phyloP scores from a whole-genome alignment of 352 stramenopile genomes.

The Globisporangium iwayamae region DNA sequence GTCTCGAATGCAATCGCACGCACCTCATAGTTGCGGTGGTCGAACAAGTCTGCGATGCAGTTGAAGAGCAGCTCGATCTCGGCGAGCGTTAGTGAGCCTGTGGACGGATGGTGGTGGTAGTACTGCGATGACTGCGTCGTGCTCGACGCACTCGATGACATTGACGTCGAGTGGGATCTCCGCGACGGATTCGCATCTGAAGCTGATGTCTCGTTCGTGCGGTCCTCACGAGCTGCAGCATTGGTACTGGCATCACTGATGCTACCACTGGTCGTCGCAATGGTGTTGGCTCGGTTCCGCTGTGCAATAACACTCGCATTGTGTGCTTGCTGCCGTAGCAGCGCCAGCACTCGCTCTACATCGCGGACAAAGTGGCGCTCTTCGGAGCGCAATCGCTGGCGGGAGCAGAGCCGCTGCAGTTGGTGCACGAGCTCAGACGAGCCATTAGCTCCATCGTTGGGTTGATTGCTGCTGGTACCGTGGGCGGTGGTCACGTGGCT shows the following conservation, averaged over 20 bases:
- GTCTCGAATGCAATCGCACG: slow-evolving; percentile 74
- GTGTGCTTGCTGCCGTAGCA: slow-evolving; percentile 27
- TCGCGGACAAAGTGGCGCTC: slow-evolving; percentile 66
- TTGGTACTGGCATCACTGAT: background rate
- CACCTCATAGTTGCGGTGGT: slow-evolving; percentile 64
- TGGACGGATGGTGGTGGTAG: background rate
- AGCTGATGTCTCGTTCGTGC: background rate
- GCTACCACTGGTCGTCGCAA: slow-evolving; percentile 4
- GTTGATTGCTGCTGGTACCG: slow-evolving; percentile 6
- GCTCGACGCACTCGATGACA: background rate
- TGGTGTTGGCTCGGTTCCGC: slow-evolving; percentile 3
- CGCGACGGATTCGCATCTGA: background rate
- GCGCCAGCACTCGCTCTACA: slow-evolving; percentile 53
- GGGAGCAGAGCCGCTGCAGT: slow-evolving; percentile 55
- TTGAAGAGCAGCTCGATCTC: slow-evolving; percentile 65
- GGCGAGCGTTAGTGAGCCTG: slow-evolving; percentile 13
- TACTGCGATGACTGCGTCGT: background rate
- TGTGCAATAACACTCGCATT: background rate
- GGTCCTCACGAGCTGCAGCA: background rate
- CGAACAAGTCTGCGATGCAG: slow-evolving; percentile 68
- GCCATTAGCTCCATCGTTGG: background rate
- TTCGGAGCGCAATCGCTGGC: slow-evolving; percentile 59
- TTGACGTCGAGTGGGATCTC: slow-evolving; percentile 12
- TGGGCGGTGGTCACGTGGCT: background rate
- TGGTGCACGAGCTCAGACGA: slow-evolving; percentile 52